Base-by-base conservation (phyloP, 2,329 filamentous ascomycete genomes). In the Cladosporium halotolerans region DNA sequence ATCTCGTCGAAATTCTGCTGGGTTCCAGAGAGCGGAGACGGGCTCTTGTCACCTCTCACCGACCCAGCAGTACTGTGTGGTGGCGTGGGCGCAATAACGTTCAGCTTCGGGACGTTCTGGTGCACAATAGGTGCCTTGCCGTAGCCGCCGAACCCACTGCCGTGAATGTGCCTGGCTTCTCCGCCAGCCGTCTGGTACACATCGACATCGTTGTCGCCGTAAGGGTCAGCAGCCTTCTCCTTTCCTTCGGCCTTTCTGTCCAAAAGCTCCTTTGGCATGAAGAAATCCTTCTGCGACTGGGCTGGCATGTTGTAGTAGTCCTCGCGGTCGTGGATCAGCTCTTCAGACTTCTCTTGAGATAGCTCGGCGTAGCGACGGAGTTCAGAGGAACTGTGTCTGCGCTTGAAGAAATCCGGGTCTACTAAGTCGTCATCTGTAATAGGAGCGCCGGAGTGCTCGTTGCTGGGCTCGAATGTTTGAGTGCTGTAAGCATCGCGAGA, bases 31-130 rank as follows among this genome's bases (percentile, higher is more conserved):
- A 42, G 52, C 40, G 14, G 55, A 61, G 18, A 65, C 68, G 13
- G 64, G 62, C 34, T 66, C 68, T 18, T 45, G 23, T 53, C 50
- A 32, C 66, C 68, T 14, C 67, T 65, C 28, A 66, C 67, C 2
- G 63, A 64, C 9, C 70, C 69, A 32, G 52, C 72, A 54, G 67
- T 60, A 55, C 77, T 80, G 16, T 72, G 74, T 9, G 77, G 77
- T 16, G 81, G 81, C 6, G 80, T 83, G 2, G 81, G 78, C 44
- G 78, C 74, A 50, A 82, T 80, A 19, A 83, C 68, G 41, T 77
- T 79, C 13, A 84, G 69, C n/a, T 62, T 66, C 9, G 80, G 80
- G 16, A 83, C 75, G 13, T 48, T 44, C 38, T 46, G 44, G 18
- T 49, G 40, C 4, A 48, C 23, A 6, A 43, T 9, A 19, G 52